Percentiles rank a stretch among this genome's conserved stretches.
These are phyloP conservation scores for Lyophyllum semitale DNA, from an alignment of 768 basidiomycete species.

Conservation along the genomic window DNA sequence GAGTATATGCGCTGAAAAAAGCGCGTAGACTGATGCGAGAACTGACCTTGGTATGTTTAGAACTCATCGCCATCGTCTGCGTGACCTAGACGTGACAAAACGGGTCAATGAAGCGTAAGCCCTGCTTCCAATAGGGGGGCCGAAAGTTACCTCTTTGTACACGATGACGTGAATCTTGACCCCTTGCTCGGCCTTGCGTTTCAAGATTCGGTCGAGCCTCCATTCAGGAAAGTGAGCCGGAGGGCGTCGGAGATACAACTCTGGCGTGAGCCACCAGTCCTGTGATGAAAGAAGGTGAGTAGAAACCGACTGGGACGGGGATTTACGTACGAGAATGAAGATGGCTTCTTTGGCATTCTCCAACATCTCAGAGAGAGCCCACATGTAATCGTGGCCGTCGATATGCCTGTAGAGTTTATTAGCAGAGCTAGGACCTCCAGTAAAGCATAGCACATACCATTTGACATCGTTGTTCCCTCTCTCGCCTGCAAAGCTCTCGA, in stretches of 20 bases:
- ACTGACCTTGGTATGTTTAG: constrained; percentile 75
- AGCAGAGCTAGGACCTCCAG: neutral
- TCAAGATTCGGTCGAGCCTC: constrained; percentile 82
- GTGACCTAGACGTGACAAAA: constrained; percentile 57
- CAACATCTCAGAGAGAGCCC: constrained; percentile 90
- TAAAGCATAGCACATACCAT: constrained; percentile 49
- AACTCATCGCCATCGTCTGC: constrained; percentile 88
- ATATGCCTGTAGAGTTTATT: constrained; percentile 61
- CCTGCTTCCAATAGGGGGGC: neutral
- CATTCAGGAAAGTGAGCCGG: constrained; percentile 84
- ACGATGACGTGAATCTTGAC: constrained; percentile 91
- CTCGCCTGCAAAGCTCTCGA: constrained; percentile 79
- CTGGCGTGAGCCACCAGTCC: constrained; percentile 96
- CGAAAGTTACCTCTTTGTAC: constrained; percentile 79
- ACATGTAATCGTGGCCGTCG: constrained; percentile 97
- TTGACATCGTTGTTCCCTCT: constrained; percentile 75
- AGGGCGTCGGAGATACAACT: constrained; percentile 92
- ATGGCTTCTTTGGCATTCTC: constrained; percentile 80
- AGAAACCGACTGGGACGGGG: neutral
- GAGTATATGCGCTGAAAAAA: neutral
- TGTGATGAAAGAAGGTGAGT: constrained; percentile 23
- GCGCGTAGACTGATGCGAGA: neutral
- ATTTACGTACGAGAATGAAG: constrained; percentile 70
- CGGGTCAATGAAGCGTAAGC: neutral
- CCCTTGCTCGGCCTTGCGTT: constrained; percentile 89